Evolutionary conservation across 306 rosid species (phyloP), one percentile per base, ranked within the genome.

Genomic region (Malus asiatica): DNA sequence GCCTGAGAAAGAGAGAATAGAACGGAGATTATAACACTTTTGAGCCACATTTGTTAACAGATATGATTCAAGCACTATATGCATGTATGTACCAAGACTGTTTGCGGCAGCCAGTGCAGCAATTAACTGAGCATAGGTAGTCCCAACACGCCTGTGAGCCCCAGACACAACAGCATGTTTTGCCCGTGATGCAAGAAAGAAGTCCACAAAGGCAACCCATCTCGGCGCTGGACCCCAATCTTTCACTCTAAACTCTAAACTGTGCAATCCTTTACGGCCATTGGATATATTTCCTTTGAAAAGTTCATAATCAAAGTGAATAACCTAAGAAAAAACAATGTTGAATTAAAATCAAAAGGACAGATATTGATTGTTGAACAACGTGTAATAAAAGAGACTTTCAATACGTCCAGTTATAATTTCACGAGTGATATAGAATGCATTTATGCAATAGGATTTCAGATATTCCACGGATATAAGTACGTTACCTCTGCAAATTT

Each of bases 141-240:
- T 94, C 77, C 97, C 98, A 66, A 94, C 92, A 66, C 97, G 98
- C 72, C 93, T 70, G 60, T 94, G 97, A 78, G 98, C 98, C 76
- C 97, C 98, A 3, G 98, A 90, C 45, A 92, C 83, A 71, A 86
- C 90, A 44, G 90, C 96, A 84, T 86, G 81, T 70, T 84, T 90
- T 64, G 98, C 96, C 0, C 90, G 93, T 48, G 98, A 87, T 23
- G 98, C 98, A 35, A 94, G 96, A 82, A 94, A 94, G 82, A 94
- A 94, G 77, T 94, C 97, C 40, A 94, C 98, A 86, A 94, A 94
- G 52, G 97, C 98, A 81, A 94, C 98, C 98, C 97, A 92, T 84
- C 98, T 89, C 38, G 98, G 98, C 22, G 98, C 94, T 2, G 98
- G 96, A 55, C 98, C 97, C 97, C 98, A 94, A 71, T 94, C 98